Evolutionary conservation across 1,284 basidiomycete species (phyloP), one percentile per base, ranked within the genome.

Genomic region (Schizophyllum commune): DNA sequence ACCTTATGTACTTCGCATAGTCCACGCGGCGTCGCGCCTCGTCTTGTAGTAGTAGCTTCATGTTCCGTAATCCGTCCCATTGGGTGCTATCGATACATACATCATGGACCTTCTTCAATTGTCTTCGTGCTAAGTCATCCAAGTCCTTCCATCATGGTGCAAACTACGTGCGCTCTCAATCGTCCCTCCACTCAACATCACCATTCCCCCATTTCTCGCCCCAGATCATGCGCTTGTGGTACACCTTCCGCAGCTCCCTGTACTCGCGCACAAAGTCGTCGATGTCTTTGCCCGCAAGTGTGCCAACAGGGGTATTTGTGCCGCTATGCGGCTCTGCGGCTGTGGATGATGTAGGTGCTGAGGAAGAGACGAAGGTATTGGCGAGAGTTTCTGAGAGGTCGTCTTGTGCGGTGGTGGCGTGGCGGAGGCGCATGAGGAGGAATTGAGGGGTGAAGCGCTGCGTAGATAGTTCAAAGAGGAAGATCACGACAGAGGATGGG

Each of bases 161-260:
- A 27, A 27, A 27, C 27, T 27, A 27, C 27, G 27, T 27, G 27
- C 27, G 27, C 27, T 27, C 39, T 47, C 39, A 47, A 17, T 47
- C 39, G 17, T 47, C 39, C 39, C 39, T 47, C 94, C 94, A 96
- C 27, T 83, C 82, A 4, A 96, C 93, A 66, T 92, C 87, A 1
- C 91, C 92, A 32, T 84, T 80, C 1, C 85, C 78, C 92, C 94
- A 96, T 67, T 89, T 81, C 68, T 94, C 91, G 19, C 86, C 84
- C 90, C 92, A 96, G 71, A 96, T 88, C 3, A 86, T 86, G 32
- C 94, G 81, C 72, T 95, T 95, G 72, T 97, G 94, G 72, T 94
- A 96, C 17, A 83, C 79, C 75, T 92, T 94, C 66, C 94, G 77
- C 52, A 88, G 73, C 60, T 93, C 92, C 70, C 88, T 93, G 77